phyloP scores from a whole-genome alignment of 2,329 filamentous ascomycete genomes.

The Fusarium nematophilum region DNA sequence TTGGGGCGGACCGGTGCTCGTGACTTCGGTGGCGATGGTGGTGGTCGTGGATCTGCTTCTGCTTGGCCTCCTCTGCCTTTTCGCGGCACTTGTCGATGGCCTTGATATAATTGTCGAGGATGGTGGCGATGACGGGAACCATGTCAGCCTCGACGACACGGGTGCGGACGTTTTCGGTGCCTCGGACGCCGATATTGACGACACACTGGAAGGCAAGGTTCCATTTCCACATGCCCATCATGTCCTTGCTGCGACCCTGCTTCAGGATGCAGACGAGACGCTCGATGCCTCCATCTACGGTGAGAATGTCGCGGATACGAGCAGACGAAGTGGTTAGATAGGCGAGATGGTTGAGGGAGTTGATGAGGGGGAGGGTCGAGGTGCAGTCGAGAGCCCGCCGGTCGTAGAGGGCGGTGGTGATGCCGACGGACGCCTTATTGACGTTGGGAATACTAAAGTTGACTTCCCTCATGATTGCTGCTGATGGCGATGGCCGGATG shows the following conservation, averaged over 20 bases:
- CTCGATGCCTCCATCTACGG: constrained; percentile 98
- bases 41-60: constrained; percentile 70
- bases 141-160: constrained; percentile 98
- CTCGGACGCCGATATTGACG: constrained; percentile 97
- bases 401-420: constrained; percentile 98
- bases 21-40: constrained; percentile 62
- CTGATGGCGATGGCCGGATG: constrained; percentile 32
- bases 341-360: constrained; percentile 97
- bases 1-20: constrained; percentile 60
- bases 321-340: constrained; percentile 98
- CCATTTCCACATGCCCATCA: constrained; percentile 99
- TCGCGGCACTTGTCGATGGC: constrained; percentile 93
- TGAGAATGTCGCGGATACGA: constrained; percentile 96
- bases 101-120: constrained; percentile 98
- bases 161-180: constrained; percentile 92
- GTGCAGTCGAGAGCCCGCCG: constrained; percentile 97
- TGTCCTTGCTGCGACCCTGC: constrained; percentile 93
- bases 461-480: constrained; percentile 92
- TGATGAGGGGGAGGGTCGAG: constrained; percentile 96
- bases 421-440: constrained; percentile 99
- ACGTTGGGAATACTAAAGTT: constrained; percentile 99
- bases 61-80: constrained; percentile 84
- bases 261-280: constrained; percentile 97
- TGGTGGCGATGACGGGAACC: constrained; percentile 98
- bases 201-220: constrained; percentile 99